These are phyloP conservation scores for Schizosaccharomyces octosporus DNA, from an alignment of 805 yeast species.

Conservation along the genomic window DNA sequence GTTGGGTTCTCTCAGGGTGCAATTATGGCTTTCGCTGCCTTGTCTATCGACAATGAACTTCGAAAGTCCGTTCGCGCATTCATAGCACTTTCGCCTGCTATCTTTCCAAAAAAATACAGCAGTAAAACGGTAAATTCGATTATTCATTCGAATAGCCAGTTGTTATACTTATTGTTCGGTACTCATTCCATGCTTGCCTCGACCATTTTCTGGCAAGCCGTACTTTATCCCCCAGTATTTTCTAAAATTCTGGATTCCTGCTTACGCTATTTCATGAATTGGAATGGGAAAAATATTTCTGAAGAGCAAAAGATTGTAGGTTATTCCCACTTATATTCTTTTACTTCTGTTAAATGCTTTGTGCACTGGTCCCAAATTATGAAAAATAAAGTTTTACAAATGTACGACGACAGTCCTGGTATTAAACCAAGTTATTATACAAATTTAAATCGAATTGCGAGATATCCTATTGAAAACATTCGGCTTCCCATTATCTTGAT, in stretches of 20 bases:
- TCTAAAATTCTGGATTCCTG: constrained; percentile 46
- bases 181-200: constrained; percentile 48
- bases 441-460: constrained; percentile 18
- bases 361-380: constrained; percentile 96
- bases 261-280: constrained; percentile 44
- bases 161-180: constrained; percentile 52
- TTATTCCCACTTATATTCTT: constrained; percentile 70
- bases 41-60: constrained; percentile 39
- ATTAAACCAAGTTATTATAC: constrained; percentile 11
- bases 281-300: constrained; percentile 53
- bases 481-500: constrained; percentile 49
- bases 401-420: constrained; percentile 46
- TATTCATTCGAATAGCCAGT: constrained; percentile 49
- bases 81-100: constrained; percentile 80
- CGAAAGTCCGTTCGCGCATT: constrained; percentile 30
- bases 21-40: constrained; percentile 72
- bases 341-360: constrained; percentile 73
- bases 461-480: constrained; percentile 43
- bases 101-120: constrained; percentile 68
- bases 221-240: constrained; percentile 43
- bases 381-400: constrained; percentile 49
- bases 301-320: constrained; percentile 51
- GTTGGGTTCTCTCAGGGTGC: constrained; percentile 87
- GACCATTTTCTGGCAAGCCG: constrained; percentile 53
- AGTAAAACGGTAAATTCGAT: constrained; percentile 53